A percentile compares a stretch with the other conserved stretches of the same genome.
Conservation (phyloP, 2,329 filamentous ascomycete species). For the Leptodontidium sp. region DNA sequence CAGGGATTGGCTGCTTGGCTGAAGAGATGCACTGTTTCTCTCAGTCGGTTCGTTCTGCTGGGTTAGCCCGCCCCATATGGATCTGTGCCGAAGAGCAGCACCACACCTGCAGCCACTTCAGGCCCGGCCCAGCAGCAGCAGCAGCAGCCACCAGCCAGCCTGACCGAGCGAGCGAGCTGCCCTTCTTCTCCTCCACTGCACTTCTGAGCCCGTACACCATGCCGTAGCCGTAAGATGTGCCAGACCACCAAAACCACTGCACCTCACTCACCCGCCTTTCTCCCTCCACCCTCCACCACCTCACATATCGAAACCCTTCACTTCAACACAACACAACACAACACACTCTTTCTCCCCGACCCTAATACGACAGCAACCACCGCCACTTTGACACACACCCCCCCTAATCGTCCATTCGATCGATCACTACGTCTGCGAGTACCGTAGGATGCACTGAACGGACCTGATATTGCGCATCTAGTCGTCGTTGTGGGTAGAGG, state of each 20-base stretch:
- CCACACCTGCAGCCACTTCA: too few relatives aligned
- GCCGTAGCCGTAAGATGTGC: not conserved
- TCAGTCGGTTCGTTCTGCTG: not conserved
- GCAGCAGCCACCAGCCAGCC: not conserved
- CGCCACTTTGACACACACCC: not conserved
- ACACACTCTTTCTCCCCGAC: conserved; percentile 6
- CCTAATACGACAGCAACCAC: conserved; percentile 10
- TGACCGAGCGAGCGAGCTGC: not conserved
- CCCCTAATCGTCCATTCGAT: not conserved
- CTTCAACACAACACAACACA: not conserved
- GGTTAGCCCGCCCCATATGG: too few relatives aligned
- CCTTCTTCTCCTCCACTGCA: not conserved
- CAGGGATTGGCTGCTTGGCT: conserved; percentile 18
- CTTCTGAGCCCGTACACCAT: not conserved
- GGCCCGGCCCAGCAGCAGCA: not conserved
- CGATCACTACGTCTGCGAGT: conserved; percentile 3
- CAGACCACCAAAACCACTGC: conserved; percentile 3
- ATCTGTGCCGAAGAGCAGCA: too few relatives aligned
- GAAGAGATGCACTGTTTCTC: conserved; percentile 8
- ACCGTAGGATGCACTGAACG: conserved; percentile 26
- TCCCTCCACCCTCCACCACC: conserved; percentile 10
- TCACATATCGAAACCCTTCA: conserved; percentile 15
- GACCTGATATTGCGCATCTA: conserved; percentile 23
- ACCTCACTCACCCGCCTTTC: not conserved
- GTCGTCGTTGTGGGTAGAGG: conserved; percentile 21